Percentiles rank a stretch among this genome's conserved stretches.
These are phyloP conservation scores for Astragalus membranaceus DNA, from an alignment of 306 rosid species.

Conservation along the genomic window DNA sequence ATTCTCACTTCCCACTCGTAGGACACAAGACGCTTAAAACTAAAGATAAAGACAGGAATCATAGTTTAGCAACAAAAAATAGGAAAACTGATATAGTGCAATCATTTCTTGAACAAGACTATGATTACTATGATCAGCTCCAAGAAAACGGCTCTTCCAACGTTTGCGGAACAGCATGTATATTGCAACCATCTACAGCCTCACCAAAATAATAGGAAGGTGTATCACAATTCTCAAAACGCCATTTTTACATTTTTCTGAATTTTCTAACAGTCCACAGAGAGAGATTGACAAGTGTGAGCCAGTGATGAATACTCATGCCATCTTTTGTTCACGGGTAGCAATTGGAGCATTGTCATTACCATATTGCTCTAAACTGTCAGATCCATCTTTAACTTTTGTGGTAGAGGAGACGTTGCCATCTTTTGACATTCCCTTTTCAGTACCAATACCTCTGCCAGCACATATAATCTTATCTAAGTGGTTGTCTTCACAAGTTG, in stretches of 20 bases:
- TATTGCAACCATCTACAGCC: not conserved
- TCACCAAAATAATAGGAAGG: conserved; percentile 3
- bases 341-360: conserved; percentile 1
- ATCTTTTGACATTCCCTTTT: conserved; percentile 4
- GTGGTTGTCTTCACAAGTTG: not conserved
- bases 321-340: conserved; percentile 6
- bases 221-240: not conserved
- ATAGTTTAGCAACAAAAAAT: too few species aligned
- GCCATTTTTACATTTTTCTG: not conserved
- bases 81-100: not conserved
- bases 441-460: not conserved
- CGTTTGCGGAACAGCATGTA: not conserved
- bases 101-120: not conserved
- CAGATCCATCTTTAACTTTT: not conserved
- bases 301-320: not conserved
- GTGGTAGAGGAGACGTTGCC: not conserved
- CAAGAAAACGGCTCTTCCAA: not conserved
- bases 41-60: too few species aligned
- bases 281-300: not conserved
- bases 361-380: not conserved
- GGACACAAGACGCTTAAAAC: too few species aligned
- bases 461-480: conserved; percentile 4
- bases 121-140: not conserved
- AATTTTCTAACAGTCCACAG: not conserved
- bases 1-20: too few species aligned